Percentiles rank a stretch among this genome's conserved stretches.
These are phyloP conservation scores for Scleroderma citrinum DNA, from an alignment of 768 basidiomycete species.

Conservation along the genomic window DNA sequence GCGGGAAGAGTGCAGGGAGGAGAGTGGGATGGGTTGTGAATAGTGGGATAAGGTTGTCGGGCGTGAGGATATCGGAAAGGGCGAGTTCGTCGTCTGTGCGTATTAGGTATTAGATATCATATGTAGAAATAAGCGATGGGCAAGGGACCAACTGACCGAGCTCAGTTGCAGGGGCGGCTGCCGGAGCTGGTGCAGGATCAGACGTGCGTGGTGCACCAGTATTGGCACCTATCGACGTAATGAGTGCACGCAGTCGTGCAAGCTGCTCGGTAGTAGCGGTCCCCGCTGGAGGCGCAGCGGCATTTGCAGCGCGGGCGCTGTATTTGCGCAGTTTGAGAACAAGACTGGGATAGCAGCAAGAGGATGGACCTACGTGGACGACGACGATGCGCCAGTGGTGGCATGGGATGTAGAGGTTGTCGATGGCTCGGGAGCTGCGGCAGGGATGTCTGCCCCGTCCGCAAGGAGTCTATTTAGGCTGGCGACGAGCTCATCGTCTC, in stretches of 20 bases:
- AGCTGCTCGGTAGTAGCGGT: constrained; percentile 57
- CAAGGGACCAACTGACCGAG: constrained; percentile 9
- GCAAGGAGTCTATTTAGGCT: constrained; percentile 68
- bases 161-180: neutral
- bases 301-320: constrained; percentile 9
- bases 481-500: constrained; percentile 67
- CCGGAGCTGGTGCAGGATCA: neutral
- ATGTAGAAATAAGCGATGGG: neutral
- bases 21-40: constrained; percentile 67
- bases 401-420: constrained; percentile 21
- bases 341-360: neutral
- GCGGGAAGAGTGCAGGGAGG: constrained; percentile 65
- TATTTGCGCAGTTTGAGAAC: neutral
- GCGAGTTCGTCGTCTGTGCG: constrained; percentile 43
- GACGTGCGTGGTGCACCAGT: constrained; percentile 4
- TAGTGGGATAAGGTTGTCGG: constrained; percentile 64
- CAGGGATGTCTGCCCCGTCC: constrained; percentile 62
- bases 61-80: constrained; percentile 70
- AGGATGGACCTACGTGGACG: constrained; percentile 14
- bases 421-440: constrained; percentile 27
- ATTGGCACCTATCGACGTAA: constrained; percentile 40
- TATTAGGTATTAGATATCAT: constrained; percentile 6
- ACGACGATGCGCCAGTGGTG: constrained; percentile 25
- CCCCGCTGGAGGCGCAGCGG: constrained; percentile 7
- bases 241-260: constrained; percentile 50